Base-by-base conservation (phyloP, 1,284 basidiomycete species). In the Termitomyces sp. region DNA sequence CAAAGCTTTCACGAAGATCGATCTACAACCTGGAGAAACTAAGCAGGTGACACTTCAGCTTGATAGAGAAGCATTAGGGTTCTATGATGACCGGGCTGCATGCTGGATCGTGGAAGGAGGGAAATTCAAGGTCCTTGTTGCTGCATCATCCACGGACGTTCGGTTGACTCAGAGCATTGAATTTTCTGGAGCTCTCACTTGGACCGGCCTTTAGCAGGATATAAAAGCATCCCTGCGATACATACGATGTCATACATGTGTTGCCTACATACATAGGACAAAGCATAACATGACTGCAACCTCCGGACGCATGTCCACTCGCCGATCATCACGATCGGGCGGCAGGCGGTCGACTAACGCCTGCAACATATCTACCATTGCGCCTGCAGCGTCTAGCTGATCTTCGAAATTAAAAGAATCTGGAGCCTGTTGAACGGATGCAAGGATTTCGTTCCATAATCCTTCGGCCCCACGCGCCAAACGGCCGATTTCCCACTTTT, bases 401-500 rank as follows among this genome's bases (percentile, higher is more conserved):
- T 80, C 75, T 58, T 84, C 81, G 57, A 79, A 83, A 21, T 66
- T 64, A 10, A 70, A 64, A 18, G 71, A 66, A 9, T 69, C 72
- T 19, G 70, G 58, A 21, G 63, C 53, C 8, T 61, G 59, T 24
- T 71, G 58, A 14, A 88, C 55, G n/a, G 73, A 68, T 1, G 49
- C 59, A 5, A 81, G 65, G 30, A 87, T 71, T 37, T 80, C 79
- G 14, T 73, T 69, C 81, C 88, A 86, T 6, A 91, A 65, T 0
- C 73, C 78, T 9, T 83, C 78, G 1, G 72, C 77, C 1, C 82
- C 78, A 14, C 62, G 65, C 0, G 82, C 83, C 38, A 74, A 60
- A 24, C 83, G 74, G 7, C 83, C 82, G 1, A 94, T 72, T 52
- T 83, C 80, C 76, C 84, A 87, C 52, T 76, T 74, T 54, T 76